Conservation (phyloP, 1,139 yeast genomes). For the Spathaspora sp. region DNA sequence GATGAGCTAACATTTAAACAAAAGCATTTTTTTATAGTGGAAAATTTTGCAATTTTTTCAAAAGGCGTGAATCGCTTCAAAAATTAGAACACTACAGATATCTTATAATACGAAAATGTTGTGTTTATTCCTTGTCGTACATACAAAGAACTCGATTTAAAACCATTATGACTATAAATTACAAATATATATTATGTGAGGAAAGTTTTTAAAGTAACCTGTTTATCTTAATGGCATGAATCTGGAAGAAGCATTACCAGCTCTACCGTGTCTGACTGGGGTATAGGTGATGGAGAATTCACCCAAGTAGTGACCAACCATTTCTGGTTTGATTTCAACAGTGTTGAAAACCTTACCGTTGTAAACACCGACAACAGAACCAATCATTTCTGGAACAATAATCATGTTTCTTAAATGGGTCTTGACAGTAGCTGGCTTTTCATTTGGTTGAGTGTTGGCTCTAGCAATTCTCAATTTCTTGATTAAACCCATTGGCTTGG, state of each 20-base stretch:
- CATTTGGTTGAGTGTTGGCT: constrained; percentile 87
- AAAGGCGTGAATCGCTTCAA: not conserved
- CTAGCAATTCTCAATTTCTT: constrained; percentile 98
- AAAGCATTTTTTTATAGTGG: not conserved
- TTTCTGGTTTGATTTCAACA: constrained; percentile 98
- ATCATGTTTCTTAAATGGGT: constrained; percentile 99
- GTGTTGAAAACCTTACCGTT: constrained; percentile 99
- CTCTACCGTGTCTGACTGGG: constrained; percentile 99
- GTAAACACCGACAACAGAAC: constrained; percentile 98
- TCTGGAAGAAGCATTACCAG: constrained; percentile 91
- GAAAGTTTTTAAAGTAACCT: not conserved
- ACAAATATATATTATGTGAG: constrained; percentile 6
- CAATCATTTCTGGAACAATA: constrained; percentile 99
- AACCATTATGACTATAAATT: constrained; percentile 11
- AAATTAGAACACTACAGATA: no score
- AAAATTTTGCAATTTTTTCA: not conserved
- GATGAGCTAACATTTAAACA: not conserved
- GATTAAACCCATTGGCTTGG: constrained; percentile 95
- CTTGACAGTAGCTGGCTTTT: constrained; percentile 98
- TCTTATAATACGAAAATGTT: constrained; percentile 1
- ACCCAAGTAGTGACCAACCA: constrained; percentile 99
- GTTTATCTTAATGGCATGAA: constrained; percentile 65
- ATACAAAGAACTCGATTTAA: constrained; percentile 2
- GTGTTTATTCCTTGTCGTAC: constrained; percentile 2
- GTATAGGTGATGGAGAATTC: constrained; percentile 99